Percentiles rank a stretch among this genome's conserved stretches.
Evolutionary conservation across 2,329 filamentous ascomycete species (phyloP).

Genomic region (Pseudogymnoascus pannorum): DNA sequence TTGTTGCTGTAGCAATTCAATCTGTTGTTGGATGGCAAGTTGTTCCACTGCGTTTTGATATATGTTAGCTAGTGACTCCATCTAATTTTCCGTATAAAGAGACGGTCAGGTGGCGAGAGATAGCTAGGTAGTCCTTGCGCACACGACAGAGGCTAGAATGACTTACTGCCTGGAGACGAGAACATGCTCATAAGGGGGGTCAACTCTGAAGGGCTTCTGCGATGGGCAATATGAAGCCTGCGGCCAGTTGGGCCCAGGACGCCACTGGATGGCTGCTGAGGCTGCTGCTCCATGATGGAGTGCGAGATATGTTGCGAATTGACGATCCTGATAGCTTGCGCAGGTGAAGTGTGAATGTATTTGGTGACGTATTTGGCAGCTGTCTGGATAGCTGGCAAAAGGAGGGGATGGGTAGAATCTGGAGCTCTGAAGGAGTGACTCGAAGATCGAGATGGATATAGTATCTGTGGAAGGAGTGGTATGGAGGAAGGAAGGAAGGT

Average conservation of each 20-base stretch:
- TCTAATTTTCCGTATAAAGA: neutral
- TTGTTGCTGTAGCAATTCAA: slow-evolving; percentile 93
- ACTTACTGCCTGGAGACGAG: slow-evolving; percentile 52
- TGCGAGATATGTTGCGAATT: slow-evolving; percentile 4
- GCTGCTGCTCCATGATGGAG: slow-evolving; percentile 54
- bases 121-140: neutral
- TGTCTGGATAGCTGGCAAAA: slow-evolving; percentile 17
- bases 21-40: slow-evolving; percentile 95
- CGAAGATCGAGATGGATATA: slow-evolving; percentile 16
- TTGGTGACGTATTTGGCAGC: slow-evolving; percentile 9
- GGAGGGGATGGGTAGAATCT: slow-evolving; percentile 22
- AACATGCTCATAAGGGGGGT: slow-evolving; percentile 96
- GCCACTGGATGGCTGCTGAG: slow-evolving; percentile 43
- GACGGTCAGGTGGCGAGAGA: neutral
- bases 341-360: neutral
- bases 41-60: slow-evolving; percentile 68
- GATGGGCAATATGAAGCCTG: slow-evolving; percentile 93
- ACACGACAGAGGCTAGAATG: slow-evolving; percentile 14
- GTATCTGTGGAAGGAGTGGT: slow-evolving; percentile 24
- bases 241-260: slow-evolving; percentile 72
- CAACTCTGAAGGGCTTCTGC: slow-evolving; percentile 92
- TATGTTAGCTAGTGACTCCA: slow-evolving; percentile 14
- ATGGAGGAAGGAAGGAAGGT: slow-evolving; percentile 34
- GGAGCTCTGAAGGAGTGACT: slow-evolving; percentile 9
- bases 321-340: slow-evolving; percentile 7